phyloP scores from a whole-genome alignment of 495 filamentous ascomycete genomes.

The Recurvomyces mirabilis region DNA sequence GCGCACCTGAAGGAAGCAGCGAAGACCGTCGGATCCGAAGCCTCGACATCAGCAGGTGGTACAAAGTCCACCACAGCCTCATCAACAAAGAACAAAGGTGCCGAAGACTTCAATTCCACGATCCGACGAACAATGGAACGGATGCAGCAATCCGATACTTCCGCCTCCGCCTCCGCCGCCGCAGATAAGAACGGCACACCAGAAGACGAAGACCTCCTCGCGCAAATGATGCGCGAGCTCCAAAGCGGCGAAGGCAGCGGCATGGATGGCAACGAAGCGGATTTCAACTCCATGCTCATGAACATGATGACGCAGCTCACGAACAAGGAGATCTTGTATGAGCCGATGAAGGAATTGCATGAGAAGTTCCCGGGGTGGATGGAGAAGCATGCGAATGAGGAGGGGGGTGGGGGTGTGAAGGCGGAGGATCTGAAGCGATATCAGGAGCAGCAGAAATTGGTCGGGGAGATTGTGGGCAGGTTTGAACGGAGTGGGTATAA shows the following conservation, averaged over 20 bases:
- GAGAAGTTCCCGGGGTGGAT: conserved; percentile 87
- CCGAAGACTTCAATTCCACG: conserved; percentile 69
- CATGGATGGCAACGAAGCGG: conserved; percentile 57
- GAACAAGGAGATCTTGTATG: conserved; percentile 94
- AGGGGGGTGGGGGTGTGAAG: conserved; percentile 38
- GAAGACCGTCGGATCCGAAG: conserved; percentile 12
- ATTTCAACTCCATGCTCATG: conserved; percentile 83
- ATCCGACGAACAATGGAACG: conserved; percentile 87
- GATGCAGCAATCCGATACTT: conserved; percentile 78
- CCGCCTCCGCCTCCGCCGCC: conserved; percentile 52
- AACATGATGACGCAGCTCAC: conserved; percentile 98
- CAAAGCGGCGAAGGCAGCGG: conserved; percentile 42
- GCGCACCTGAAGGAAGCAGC: conserved; percentile 17
- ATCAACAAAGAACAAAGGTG: conserved; percentile 19
- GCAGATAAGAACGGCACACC: conserved; percentile 35
- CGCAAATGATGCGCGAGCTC: conserved; percentile 77
- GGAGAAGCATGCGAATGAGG: conserved; percentile 54
- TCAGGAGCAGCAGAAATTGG: conserved; percentile 68
- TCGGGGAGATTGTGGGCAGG: conserved; percentile 73
- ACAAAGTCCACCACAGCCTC: background rate
- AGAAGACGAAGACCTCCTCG: conserved; percentile 65
- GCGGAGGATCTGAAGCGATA: conserved; percentile 68
- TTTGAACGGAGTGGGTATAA: conserved; percentile 72
- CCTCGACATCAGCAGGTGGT: conserved; percentile 17
- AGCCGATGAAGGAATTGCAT: conserved; percentile 94